Base-by-base conservation (phyloP, 495 filamentous ascomycete species). In the Annulohypoxylon maeteangense region DNA sequence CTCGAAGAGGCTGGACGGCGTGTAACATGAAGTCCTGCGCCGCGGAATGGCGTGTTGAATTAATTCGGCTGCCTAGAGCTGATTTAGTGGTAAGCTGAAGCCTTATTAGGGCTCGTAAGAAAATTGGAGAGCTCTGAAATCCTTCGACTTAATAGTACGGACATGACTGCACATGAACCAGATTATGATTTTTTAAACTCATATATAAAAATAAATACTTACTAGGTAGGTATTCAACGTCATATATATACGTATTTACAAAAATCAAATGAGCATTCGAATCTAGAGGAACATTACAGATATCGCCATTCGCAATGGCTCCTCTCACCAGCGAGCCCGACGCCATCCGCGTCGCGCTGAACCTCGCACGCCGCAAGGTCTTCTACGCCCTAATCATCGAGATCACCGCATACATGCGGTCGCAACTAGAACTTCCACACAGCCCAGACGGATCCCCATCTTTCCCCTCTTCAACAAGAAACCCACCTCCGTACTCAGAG, bases 311-410 rank as follows among this genome's bases (percentile, higher is more conserved):
- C 40, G 44, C 38, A 16, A 85, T 85, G 82, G 82, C 82, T 48
- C 83, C 82, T 38, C 78, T 82, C 23, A 81, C 76, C 29, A 79
- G 32, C 31, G 83, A 85, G 36, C 83, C 83, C 14, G 76, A 81
- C 51, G 81, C 81, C 32, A 53, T 85, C 25, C 80, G 82, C n/a
- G 67, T 82, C 7, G 77, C 81, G 7, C 71, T 85, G n/a, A 80
- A 83, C 54, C 76, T 74, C 54, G 75, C 79, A 23, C 77, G 76
- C 31, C 81, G 83, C 67, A 79, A 76, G 61, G 80, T 75, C 2
- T 77, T 83, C 18, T 82, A 82, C 66, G 70, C 56, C 16, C 80
- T 85, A 22, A 65, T 82, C 22, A 44, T 67, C 27, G 79, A 83
- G 22, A 80, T 82, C 64, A 76, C 68, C 2, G 65, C 62, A 16